phyloP scores from a whole-genome alignment of 495 filamentous ascomycete genomes.

The Lasiosphaeria ovina region DNA sequence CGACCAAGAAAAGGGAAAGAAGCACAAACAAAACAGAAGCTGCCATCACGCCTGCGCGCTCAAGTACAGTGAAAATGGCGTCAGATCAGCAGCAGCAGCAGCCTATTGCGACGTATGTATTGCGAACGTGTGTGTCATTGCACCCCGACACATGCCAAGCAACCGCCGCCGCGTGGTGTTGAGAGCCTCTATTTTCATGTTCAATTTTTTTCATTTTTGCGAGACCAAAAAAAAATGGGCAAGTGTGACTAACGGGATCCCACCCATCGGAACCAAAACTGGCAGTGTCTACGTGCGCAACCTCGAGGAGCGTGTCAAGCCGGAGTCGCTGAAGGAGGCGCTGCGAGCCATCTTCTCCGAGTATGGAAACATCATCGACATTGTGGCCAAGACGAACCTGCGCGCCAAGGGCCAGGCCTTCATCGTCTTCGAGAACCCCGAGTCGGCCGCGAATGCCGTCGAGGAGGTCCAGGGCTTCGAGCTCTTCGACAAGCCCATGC shows the following conservation, averaged over 20 bases:
- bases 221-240: conserved; percentile 5
- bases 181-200: too few species aligned
- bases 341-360: conserved; percentile 80
- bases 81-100: conserved; percentile 36
- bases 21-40: conserved; percentile 22
- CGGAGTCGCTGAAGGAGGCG: conserved; percentile 70
- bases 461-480: conserved; percentile 93
- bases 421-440: conserved; percentile 80
- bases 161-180: too few species aligned
- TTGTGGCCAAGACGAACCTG: conserved; percentile 88
- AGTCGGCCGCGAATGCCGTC: conserved; percentile 75
- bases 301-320: conserved; percentile 89
- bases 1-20: neutral
- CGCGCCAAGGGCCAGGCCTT: conserved; percentile 96
- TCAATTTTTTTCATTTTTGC: conserved; percentile 14
- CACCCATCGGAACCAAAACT: neutral
- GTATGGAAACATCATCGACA: conserved; percentile 86
- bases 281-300: conserved; percentile 74
- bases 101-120: conserved; percentile 53
- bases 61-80: conserved; percentile 34
- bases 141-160: conserved; percentile 58
- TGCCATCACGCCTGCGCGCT: conserved; percentile 7
- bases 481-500: conserved; percentile 90
- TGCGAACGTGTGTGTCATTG: conserved; percentile 50
- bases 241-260: conserved; percentile 14